Percentiles rank a stretch among this genome's conserved stretches.
phyloP scores from a whole-genome alignment of 2,329 filamentous ascomycete species.

The Colletotrichum sidae region DNA sequence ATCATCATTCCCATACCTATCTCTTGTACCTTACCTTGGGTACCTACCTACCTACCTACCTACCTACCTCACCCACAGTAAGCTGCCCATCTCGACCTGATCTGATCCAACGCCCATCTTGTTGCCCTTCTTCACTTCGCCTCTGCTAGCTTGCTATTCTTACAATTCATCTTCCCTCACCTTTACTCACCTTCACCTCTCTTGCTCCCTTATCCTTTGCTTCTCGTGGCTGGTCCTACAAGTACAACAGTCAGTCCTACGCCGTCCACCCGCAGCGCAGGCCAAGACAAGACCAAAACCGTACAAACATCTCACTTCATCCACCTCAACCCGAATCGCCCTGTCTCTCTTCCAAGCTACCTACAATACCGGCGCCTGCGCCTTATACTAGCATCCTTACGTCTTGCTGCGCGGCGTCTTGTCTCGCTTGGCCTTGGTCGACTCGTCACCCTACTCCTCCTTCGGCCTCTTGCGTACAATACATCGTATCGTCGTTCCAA shows the following conservation, averaged over 20 bases:
- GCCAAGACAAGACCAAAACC: neutral
- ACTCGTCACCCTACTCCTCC: too few relatives aligned
- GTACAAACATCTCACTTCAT: conserved; percentile 10
- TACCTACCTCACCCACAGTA: neutral
- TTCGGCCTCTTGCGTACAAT: too few relatives aligned
- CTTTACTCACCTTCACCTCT: conserved; percentile 1
- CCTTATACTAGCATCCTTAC: neutral
- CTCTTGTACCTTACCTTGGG: neutral
- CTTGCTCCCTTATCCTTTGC: too few relatives aligned
- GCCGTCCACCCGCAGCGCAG: neutral
- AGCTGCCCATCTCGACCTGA: neutral
- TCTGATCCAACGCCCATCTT: neutral
- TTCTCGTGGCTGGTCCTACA: conserved; percentile 10
- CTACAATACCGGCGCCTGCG: too few relatives aligned
- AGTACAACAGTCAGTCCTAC: neutral
- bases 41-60: neutral
- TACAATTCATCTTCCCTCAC: conserved; percentile 4
- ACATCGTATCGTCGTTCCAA: neutral
- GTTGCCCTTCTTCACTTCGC: conserved; percentile 11
- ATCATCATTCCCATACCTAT: conserved; percentile 23
- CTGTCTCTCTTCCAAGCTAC: conserved; percentile 14
- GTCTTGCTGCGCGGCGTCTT: conserved; percentile 11
- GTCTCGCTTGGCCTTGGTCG: conserved; percentile 21
- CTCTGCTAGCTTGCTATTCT: neutral
- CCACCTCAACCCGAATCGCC: conserved; percentile 17